Evolutionary conservation across 1,139 yeast species (phyloP).

Genomic region (Scheffersomyces stambukii): DNA sequence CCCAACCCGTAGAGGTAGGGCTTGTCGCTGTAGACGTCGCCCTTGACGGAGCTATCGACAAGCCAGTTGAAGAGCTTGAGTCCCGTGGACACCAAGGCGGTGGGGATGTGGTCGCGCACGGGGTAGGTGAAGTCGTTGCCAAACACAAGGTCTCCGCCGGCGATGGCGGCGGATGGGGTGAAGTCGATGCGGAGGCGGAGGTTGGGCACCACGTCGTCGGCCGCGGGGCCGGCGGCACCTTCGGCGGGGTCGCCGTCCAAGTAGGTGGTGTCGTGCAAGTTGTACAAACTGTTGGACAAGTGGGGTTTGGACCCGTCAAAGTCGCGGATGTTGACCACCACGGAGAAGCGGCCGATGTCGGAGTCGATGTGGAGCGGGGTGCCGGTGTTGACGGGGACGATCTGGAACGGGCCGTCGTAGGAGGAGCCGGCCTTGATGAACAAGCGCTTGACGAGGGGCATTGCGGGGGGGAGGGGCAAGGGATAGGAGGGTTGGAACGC

Average conservation of each 20-base stretch:
- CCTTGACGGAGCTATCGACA: constrained; percentile 61
- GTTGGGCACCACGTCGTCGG: constrained; percentile 19
- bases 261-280: constrained; percentile 25
- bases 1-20: constrained; percentile 64
- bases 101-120: constrained; percentile 57
- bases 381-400: constrained; percentile 45
- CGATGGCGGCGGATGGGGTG: constrained; percentile 37
- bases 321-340: constrained; percentile 38
- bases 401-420: constrained; percentile 22
- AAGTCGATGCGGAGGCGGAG: constrained; percentile 34
- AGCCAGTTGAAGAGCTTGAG: constrained; percentile 54
- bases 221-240: constrained; percentile 1
- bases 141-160: constrained; percentile 52
- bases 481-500: too few species aligned
- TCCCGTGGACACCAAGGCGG: constrained; percentile 38
- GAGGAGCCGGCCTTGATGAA: constrained; percentile 30
- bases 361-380: constrained; percentile 32
- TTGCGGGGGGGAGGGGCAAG: constrained; percentile 1
- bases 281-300: constrained; percentile 25
- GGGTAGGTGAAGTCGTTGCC: constrained; percentile 70
- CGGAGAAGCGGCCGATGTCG: constrained; percentile 33
- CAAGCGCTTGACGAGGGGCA: constrained; percentile 27
- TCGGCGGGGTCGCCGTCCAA: constrained; percentile 28
- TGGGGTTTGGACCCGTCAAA: constrained; percentile 46
- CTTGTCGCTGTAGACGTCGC: constrained; percentile 57